Evolutionary conservation across 306 rosid genomes (phyloP).

Genomic region (Begonia masoniana): DNA sequence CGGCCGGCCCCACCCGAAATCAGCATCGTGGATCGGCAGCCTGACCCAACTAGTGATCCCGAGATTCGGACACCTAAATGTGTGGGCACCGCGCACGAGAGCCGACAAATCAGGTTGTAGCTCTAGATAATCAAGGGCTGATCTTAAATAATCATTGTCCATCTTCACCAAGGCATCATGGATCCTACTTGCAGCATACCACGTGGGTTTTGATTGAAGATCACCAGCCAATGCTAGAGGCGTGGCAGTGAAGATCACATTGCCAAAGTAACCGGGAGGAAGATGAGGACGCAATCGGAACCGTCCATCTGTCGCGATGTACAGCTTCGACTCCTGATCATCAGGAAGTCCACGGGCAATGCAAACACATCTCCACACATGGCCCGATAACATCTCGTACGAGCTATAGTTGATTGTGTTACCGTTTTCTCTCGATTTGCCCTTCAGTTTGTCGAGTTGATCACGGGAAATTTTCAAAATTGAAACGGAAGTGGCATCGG

Average conservation of each 20-base stretch:
- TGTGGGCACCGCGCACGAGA: constrained; percentile 69
- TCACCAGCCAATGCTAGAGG: constrained; percentile 58
- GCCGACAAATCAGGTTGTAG: constrained; percentile 75
- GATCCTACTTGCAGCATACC: constrained; percentile 71
- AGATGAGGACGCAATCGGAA: constrained; percentile 65
- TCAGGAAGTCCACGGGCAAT: constrained; percentile 54
- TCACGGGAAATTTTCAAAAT: constrained; percentile 50
- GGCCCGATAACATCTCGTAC: constrained; percentile 76
- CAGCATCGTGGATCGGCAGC: constrained; percentile 86
- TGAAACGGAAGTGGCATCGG: constrained; percentile 27
- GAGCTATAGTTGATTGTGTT: constrained; percentile 56
- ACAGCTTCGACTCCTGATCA: constrained; percentile 67
- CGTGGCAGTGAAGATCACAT: constrained; percentile 77
- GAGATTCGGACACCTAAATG: constrained; percentile 82
- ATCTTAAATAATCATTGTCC: constrained; percentile 64
- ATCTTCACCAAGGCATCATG: constrained; percentile 49
- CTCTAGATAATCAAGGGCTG: constrained; percentile 77
- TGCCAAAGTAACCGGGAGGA: constrained; percentile 79
- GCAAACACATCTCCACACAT: constrained; percentile 64
- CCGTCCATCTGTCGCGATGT: constrained; percentile 83
- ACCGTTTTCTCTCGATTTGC: constrained; percentile 56
- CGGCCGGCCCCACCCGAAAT: constrained; percentile 96
- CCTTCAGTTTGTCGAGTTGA: constrained; percentile 44
- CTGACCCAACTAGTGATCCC: constrained; percentile 88
- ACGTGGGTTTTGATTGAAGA: constrained; percentile 54